Evolutionary conservation across 495 filamentous ascomycete genomes (phyloP).

Genomic region (Schizothecium vesticola): DNA sequence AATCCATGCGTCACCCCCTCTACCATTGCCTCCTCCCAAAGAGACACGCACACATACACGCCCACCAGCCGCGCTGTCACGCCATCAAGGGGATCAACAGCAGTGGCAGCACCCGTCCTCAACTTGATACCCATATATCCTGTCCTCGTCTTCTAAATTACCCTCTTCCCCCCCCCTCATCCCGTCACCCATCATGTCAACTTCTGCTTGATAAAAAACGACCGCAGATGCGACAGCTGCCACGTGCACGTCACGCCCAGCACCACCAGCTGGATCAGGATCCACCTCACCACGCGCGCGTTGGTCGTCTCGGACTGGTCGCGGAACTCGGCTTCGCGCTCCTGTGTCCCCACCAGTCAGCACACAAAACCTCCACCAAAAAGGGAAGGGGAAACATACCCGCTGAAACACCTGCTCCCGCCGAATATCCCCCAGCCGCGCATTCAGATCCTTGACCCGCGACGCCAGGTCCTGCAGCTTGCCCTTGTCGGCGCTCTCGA

Average conservation of each 20-base stretch:
- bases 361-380: background rate
- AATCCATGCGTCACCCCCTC: conserved; percentile 8
- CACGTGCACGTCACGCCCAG: conserved; percentile 89
- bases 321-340: conserved; percentile 96
- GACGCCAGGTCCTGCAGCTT: conserved; percentile 89
- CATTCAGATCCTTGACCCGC: conserved; percentile 85
- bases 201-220: conserved; percentile 99
- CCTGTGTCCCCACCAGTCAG: conserved; percentile 45
- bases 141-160: background rate
- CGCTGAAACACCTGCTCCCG: conserved; percentile 95
- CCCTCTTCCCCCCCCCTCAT: background rate
- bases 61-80: background rate
- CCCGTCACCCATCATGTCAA: conserved; percentile 57
- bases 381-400: conserved; percentile 48
- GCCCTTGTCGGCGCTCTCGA: conserved; percentile 88
- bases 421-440: conserved; percentile 79
- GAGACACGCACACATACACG: background rate
- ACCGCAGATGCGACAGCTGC: conserved; percentile 90
- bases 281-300: conserved; percentile 88
- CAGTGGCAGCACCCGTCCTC: background rate
- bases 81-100: background rate
- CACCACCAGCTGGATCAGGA: conserved; percentile 82
- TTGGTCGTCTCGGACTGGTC: conserved; percentile 96
- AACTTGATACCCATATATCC: background rate
- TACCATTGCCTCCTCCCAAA: background rate